Evolutionary conservation across 2,329 filamentous ascomycete species (phyloP), one percentile per base, ranked within the genome.

Genomic region (Epicoccum sorghinum): DNA sequence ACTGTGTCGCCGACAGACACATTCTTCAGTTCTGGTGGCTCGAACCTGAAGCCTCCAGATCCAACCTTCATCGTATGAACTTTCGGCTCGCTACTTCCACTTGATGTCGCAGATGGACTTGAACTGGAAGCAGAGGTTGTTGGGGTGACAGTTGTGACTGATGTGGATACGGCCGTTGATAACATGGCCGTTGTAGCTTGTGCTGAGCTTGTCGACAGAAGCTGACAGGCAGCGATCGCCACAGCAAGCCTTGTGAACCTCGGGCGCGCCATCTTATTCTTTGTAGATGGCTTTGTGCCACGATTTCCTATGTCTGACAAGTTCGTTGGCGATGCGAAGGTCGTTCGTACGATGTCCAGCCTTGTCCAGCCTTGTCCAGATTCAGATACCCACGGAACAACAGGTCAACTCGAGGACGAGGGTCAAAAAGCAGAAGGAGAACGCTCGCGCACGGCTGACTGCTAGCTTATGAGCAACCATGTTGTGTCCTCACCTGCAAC

Each of bases 1-100:
- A 77, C 55, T 4, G 60, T 73, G 51, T 79, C 77, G 14, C 76
- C 77, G 2, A 71, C 64, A 7, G 66, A 65, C 9, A 77, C 76
- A 40, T 69, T 62, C 10, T 55, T 58, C 29, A 78, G 63, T 29
- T 66, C 65, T 33, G 72, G 70, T 1, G 78, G 78, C 8, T 65
- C 60, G 47, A 74, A 78, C 29, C 64, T 66, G 51, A 75, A 70
- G 7, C 65, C 65, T 5, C 65, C 65, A 12, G 70, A 63, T 22
- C 75, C 77, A 27, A 74, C 77, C 12, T 69, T 65, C 38, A 79
- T 67, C 0, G 63, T 68, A 44, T 78, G 70, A 2, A 67, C 60
- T 36, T 62, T 50, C 4, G 64, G 61, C n/a, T 51, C 57, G 32
- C 50, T 43, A n/a, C 65, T 61, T 9, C 61, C 49, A 6, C 60